Evolutionary conservation across 257 asterid genomes (phyloP), one percentile per base, ranked within the genome.

Genomic region (Solanum verrucosum): DNA sequence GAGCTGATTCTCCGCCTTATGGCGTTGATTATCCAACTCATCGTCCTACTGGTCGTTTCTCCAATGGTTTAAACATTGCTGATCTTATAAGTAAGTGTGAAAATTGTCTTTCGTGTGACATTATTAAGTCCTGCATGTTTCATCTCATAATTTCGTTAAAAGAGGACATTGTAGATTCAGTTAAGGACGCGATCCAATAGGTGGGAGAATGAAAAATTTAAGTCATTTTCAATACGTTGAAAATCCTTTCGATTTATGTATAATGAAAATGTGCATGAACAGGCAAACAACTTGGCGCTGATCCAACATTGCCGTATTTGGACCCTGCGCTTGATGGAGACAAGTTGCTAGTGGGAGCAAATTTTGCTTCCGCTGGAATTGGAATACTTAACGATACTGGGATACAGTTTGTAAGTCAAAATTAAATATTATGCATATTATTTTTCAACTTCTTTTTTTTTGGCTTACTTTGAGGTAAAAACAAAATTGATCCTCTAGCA

Each of bases 351-450:
- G 96, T 94, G 38, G 99, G 99, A 74, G 99, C 99, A 27, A 96
- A 96, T 86, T 95, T 96, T 16, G 99, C 98, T 25, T 96, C 99
- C 0, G 98, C 98, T 2, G 98, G 98, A 75, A 90, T 96, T 29
- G 98, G 98, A 33, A 93, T 96, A 72, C 95, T 96, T 52, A 91
- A 92, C 60, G 98, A 96, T 67, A 96, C 98, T 21, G 98, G 99
- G 29, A 23, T 95, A 91, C 99, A 96, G 79, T 96, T 96, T 89
- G 99, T 95, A 91, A 91, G 95, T 79, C 44, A 63, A 44, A 29
- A 73, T 59, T 52, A 16, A 52, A 16, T 52, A 87, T 15, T 87
- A 14, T 52, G 37, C 38, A 79, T 25, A 5, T 44, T 79, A 8
- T 8, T 46, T 81, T 81, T 81, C 18, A 81, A 16, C 0, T 44